Evolutionary conservation across 2,329 filamentous ascomycete species (phyloP), one percentile per base, ranked within the genome.

Genomic region (Xylariaceae sp.): DNA sequence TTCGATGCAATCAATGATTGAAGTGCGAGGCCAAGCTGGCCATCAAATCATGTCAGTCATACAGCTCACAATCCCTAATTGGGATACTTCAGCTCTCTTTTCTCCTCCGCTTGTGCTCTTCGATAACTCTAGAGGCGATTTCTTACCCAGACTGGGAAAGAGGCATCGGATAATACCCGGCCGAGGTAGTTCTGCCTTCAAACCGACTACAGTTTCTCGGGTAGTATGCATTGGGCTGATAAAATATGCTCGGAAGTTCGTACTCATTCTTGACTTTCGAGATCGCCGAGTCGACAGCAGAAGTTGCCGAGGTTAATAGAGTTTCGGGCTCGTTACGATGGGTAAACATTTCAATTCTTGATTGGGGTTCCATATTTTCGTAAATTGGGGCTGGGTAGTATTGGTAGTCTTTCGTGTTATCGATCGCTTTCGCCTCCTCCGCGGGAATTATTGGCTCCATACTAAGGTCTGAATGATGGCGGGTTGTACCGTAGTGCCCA

Each of bases 111-210:
- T 37, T 39, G 46, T 42, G 29, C 41, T 30, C 39, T n/a, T 44
- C 26, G 23, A 39, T 29, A 18, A n/a, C 24, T 45, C 16, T 50
- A 27, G 26, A 50, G 37, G 9, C n/a, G 7, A 20, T 9, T 36
- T 9, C 24, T 50, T 33, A 75, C 23, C 77, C 75, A 0, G 79
- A 75, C 20, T 78, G 77, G 6, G 77, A 71, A 24, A 80, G 66
- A 59, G 81, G 81, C 5, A 75, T 77, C 2, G 81, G 81, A 56
- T 83, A 84, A 58, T 80, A 82, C 11, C 80, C 81, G 18, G 68
- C 70, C 4, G 81, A 81, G 36, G 70, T 76, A 8, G 76, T 36
- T 61, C 82, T 84, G 51, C 78, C 78, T 47, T 84, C 81, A 57
- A 80, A 84, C 8, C 78, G 75, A 13, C 76, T 76, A 55, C 79